Evolutionary conservation across 345 rosid genomes (phyloP).

Genomic region (Jatropha curcas): DNA sequence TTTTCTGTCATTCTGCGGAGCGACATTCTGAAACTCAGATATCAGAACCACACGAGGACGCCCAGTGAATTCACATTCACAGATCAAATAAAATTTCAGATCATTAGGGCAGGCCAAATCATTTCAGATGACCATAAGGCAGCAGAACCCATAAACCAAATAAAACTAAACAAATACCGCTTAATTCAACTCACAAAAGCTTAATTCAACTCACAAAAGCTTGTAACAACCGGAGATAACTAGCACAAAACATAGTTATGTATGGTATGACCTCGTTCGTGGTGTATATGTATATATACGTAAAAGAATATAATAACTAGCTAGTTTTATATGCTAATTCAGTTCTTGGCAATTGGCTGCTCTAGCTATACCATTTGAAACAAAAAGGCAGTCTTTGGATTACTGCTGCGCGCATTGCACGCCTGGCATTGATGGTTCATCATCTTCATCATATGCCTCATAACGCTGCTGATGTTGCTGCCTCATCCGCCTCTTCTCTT

Average conservation of each 20-base stretch:
- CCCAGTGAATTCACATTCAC: no score
- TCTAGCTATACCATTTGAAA: not conserved
- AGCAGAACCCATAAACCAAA: no score
- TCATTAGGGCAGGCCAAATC: no score
- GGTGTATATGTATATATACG: not conserved
- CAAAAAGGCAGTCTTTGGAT: not conserved
- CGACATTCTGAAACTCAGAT: no score
- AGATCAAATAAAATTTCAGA: no score
- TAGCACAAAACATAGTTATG: constrained; percentile 3
- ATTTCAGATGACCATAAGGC: no score
- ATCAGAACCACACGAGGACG: no score
- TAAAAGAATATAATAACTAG: not conserved
- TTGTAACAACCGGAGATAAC: not conserved
- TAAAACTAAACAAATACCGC: no score
- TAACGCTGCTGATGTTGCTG: constrained; percentile 36
- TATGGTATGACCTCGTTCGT: no score
- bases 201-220: constrained; percentile 1
- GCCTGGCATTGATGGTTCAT: constrained; percentile 31
- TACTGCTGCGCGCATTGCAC: constrained; percentile 76
- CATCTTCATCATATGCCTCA: constrained; percentile 70
- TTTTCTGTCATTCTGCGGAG: no score
- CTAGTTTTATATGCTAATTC: not conserved
- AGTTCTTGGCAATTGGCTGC: not conserved
- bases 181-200: no score
- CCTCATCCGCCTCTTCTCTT: constrained; percentile 32